Evolutionary conservation across 176 grass and related monocot genomes (phyloP), one percentile per base, ranked within the genome.

Genomic region (Saccharum spontaneum): DNA sequence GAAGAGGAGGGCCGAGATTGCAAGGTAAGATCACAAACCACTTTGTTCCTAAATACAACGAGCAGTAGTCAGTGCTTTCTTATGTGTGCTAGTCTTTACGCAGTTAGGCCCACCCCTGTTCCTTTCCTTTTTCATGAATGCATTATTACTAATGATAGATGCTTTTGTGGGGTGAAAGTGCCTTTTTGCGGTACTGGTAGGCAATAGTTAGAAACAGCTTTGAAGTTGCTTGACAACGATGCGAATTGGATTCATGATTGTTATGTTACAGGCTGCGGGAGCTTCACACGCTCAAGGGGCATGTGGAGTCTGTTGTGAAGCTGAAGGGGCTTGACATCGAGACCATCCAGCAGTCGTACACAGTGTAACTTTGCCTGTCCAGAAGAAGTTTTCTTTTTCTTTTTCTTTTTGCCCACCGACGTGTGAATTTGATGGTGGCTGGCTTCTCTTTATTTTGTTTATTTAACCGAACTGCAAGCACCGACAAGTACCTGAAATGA

Each of bases 281-380:
- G 77, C 82, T 94, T 34, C 82, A 85, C 52, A 94, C 92, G 17
- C 79, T 94, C 37, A 94, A 92, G 60, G 92, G 92, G 33, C 92
- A 91, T 76, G 87, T 94, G 79, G 92, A 94, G 34, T 94, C 92
- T 0, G 92, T 92, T 7, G 92, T 94, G 26, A 90, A 89, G 85
- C 75, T 92, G 54, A 94, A 94, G 87, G 90, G 90, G n/a, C 77
- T 94, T 15, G 92, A 94, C 55, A 91, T 94, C 16, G 87, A 91
- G 45, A 94, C 92, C 65, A 94, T 94, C 60, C 90, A 92, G 38
- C 92, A 94, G 67, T 85, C 92, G 8, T 94, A 94, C 70, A 94
- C 92, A 0, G 92, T 94, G 31, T 94, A 82, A 92, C 43, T 40
- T 57, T 41, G 33, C 23, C 69, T 73, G 55, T 73, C 39, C 22